Base-by-base conservation (phyloP, 2,329 filamentous ascomycete species). In the Paradendryphiella salina region DNA sequence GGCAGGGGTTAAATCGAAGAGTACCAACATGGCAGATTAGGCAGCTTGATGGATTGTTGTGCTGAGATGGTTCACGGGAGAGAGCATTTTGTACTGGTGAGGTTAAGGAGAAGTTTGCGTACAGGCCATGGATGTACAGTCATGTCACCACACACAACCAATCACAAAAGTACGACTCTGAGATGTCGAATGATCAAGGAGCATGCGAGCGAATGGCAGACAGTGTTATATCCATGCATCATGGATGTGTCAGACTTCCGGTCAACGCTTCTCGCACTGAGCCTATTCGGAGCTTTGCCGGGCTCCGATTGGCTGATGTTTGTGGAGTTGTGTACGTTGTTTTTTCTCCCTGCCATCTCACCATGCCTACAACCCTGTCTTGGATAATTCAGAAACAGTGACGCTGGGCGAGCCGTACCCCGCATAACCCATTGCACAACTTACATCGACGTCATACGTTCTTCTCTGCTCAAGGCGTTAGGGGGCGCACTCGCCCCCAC, bases 401-500 rank as follows among this genome's bases (percentile, higher is more conserved):
- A 36, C 26, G 29, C 23, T 31, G 34, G 23, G 26, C 23, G 13
- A 23, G 5, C 7, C 5, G 32, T 21, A 28, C 18, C 15, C 18
- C 15, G 20, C 17, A 28, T 13, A 29, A 26, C 15, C 5, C 10
- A 18, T 17, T 36, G 42, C 23, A 23, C 9, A 33, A 32, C 34
- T 26, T 20, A n/a, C 8, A 14, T 37, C 46, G 31, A 28, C 56
- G 58, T 52, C 61, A 69, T 70, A 60, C 59, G 50, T 38, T 52
- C 55, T 11, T 48, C 59, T 2, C 26, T 52, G 17, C 17, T 40
- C n/a, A 54, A 46, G 46, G 40, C 31, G 34, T 54, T 63, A 45
- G 64, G 61, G 64, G 66, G 64, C 64, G 53, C 54, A 37, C 39
- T 46, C 35, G 57, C 48, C 57, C 59, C 56, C 52, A 54, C 42